Conservation (phyloP, 208 protist species). For the Angomonas ambiguus region DNA sequence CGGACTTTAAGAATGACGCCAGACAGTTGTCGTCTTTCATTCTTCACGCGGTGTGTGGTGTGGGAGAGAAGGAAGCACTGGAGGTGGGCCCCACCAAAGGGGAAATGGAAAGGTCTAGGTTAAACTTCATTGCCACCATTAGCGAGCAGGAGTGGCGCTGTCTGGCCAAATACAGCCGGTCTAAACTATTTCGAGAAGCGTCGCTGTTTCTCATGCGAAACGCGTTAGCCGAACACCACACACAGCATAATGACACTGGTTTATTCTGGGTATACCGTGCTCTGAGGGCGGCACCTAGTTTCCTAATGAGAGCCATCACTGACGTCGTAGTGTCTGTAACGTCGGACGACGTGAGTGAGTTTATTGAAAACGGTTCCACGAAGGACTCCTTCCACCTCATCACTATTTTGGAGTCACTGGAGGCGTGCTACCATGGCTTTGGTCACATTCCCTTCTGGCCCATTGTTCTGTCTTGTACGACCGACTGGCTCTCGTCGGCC, state of each 20-base stretch:
- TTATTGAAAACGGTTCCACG: neutral
- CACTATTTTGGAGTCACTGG: neutral
- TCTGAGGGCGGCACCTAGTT: conserved; percentile 34
- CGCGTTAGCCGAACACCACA: neutral
- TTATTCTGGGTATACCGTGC: conserved; percentile 41
- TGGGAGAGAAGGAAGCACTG: neutral
- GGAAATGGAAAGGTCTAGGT: neutral
- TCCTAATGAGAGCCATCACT: conserved; percentile 55
- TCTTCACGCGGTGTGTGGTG: neutral
- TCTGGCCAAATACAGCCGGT: conserved; percentile 37
- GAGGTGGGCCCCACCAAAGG: neutral
- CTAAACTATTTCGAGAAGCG: conserved; percentile 21
- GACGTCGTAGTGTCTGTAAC: conserved; percentile 35
- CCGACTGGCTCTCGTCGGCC: neutral
- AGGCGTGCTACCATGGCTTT: neutral
- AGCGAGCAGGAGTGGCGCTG: conserved; percentile 56
- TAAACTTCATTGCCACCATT: conserved; percentile 20
- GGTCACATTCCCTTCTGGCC: neutral
- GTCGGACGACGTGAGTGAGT: conserved; percentile 1
- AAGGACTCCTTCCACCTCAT: neutral
- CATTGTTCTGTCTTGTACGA: neutral
- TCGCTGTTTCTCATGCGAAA: neutral
- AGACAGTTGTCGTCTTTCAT: neutral
- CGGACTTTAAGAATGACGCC: neutral
- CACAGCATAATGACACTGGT: neutral